Conservation (phyloP, 495 filamentous ascomycete genomes). For the Xylaria scruposa region DNA sequence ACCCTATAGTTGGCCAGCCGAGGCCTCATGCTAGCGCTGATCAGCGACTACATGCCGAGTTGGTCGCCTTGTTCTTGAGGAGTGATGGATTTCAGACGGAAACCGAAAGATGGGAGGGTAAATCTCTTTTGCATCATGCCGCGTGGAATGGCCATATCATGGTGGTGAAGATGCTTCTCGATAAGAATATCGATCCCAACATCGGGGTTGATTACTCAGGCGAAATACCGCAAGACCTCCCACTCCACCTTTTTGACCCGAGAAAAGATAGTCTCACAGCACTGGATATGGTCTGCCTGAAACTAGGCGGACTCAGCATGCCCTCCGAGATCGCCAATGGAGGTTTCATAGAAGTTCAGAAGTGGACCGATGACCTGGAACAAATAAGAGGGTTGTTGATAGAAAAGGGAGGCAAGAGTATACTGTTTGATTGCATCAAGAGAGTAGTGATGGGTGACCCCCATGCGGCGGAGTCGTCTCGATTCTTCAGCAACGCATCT, state of each 20-base stretch:
- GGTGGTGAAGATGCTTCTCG: slow-evolving; percentile 1
- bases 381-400: neutral
- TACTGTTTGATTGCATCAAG: neutral
- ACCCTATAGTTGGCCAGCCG: neutral
- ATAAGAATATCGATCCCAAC: neutral
- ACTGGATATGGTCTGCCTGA: neutral
- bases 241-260: neutral
- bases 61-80: neutral
- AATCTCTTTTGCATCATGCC: neutral
- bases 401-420: neutral
- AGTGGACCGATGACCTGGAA: neutral
- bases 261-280: neutral
- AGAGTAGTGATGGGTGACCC: neutral
- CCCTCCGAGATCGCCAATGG: neutral
- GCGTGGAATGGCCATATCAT: neutral
- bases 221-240: neutral
- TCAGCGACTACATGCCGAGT: neutral
- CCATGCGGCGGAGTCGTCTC: neutral
- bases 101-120: neutral
- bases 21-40: neutral
- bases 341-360: slow-evolving; percentile 6
- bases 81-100: neutral
- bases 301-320: neutral
- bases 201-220: neutral
- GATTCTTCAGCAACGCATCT: neutral